Conservation (phyloP, 2,329 filamentous ascomycete species). For the Penicillium sp. region DNA sequence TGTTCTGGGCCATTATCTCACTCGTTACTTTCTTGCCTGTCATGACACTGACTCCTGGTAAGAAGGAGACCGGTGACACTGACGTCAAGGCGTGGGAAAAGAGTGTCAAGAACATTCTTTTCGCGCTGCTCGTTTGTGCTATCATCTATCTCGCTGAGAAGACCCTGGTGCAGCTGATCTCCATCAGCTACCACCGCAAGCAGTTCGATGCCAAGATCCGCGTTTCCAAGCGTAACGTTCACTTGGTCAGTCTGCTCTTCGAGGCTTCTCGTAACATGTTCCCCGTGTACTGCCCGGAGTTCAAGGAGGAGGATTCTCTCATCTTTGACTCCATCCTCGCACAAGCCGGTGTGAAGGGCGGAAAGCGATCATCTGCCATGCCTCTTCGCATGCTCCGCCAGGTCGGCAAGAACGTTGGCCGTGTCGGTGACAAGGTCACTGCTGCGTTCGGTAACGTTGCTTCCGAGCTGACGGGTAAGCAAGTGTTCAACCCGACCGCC, state of each 20-base stretch:
- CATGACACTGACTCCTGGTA: slow-evolving; percentile 36
- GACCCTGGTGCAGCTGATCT: slow-evolving; percentile 64
- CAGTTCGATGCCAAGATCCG: slow-evolving; percentile 73
- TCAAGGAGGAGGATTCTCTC: slow-evolving; percentile 85
- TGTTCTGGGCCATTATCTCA: slow-evolving; percentile 62
- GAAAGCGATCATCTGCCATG: slow-evolving; percentile 63
- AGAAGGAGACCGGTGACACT: slow-evolving; percentile 34
- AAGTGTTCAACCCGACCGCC: slow-evolving; percentile 90
- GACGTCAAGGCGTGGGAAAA: slow-evolving; percentile 52
- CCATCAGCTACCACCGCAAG: slow-evolving; percentile 69
- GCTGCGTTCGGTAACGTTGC: slow-evolving; percentile 91
- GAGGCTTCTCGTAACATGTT: slow-evolving; percentile 88
- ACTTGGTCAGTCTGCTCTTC: slow-evolving; percentile 80
- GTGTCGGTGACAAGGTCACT: slow-evolving; percentile 89
- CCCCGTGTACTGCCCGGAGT: slow-evolving; percentile 88
- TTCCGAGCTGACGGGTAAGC: slow-evolving; percentile 91
- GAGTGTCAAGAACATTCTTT: slow-evolving; percentile 61
- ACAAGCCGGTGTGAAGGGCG: slow-evolving; percentile 59
- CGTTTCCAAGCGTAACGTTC: slow-evolving; percentile 83
- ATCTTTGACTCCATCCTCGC: slow-evolving; percentile 81
- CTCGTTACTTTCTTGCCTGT: slow-evolving; percentile 62
- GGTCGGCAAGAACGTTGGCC: slow-evolving; percentile 72
- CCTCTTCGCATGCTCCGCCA: slow-evolving; percentile 77
- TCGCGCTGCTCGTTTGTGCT: slow-evolving; percentile 58
- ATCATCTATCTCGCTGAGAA: slow-evolving; percentile 62